Conservation (phyloP, 2,329 filamentous ascomycete species). For the Exophiala alcalophila region DNA sequence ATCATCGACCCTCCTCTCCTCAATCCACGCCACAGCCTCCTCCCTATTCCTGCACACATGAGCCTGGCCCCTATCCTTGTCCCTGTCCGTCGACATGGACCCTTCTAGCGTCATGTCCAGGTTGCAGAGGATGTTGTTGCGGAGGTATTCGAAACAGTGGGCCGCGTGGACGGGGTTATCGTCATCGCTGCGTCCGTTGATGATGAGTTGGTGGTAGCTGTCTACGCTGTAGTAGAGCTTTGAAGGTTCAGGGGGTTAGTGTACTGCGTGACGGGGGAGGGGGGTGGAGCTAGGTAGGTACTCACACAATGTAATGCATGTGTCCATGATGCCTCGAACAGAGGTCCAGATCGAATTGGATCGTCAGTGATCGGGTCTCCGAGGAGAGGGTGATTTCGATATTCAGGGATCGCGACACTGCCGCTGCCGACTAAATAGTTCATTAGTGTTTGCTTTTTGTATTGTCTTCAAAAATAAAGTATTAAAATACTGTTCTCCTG, state of each 20-base stretch:
- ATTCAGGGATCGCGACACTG: conserved; percentile 34
- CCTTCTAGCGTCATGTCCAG: conserved; percentile 38
- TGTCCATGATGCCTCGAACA: conserved; percentile 38
- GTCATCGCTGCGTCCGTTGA: conserved; percentile 33
- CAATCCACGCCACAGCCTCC: conserved; percentile 36
- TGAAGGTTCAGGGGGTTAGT: neutral
- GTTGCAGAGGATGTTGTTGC: conserved; percentile 36
- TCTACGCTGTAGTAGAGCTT: conserved; percentile 35
- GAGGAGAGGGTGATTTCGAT: conserved; percentile 33
- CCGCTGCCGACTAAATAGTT: conserved; percentile 35
- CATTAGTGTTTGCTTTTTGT: too few relatives aligned
- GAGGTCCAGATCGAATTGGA: conserved; percentile 32
- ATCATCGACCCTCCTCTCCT: conserved; percentile 35
- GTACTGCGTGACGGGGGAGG: too few relatives aligned
- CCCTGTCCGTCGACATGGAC: conserved; percentile 21
- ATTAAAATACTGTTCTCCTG: too few relatives aligned
- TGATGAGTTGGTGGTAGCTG: conserved; percentile 35
- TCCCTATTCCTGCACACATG: conserved; percentile 36
- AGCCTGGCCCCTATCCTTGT: conserved; percentile 33
- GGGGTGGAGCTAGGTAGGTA: too few relatives aligned
- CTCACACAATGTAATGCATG: conserved; percentile 35
- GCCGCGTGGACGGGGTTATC: conserved; percentile 30
- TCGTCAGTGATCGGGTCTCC: conserved; percentile 35
- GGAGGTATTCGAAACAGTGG: conserved; percentile 38
- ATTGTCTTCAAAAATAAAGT: too few relatives aligned